Evolutionary conservation across 106 monocot species (phyloP).

Genomic region (Apostasia shenzhenica): DNA sequence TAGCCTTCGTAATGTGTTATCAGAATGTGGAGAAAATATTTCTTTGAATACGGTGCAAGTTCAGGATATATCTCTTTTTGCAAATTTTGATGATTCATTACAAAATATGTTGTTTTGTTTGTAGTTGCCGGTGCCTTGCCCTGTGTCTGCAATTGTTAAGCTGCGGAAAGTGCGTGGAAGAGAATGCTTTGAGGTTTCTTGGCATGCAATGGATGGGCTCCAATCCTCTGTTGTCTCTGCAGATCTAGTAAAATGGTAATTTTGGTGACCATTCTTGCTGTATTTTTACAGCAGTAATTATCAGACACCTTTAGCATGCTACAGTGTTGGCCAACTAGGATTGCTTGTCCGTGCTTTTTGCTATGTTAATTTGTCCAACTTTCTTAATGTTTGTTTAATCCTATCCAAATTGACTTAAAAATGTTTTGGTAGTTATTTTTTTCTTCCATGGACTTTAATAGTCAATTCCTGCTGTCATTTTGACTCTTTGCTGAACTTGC

Average conservation of each 20-base stretch:
- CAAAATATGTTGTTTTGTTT: not conserved
- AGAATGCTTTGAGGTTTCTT: constrained; percentile 75
- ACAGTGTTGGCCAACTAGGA: too few species aligned
- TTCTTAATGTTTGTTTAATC: too few species aligned
- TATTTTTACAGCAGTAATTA: too few species aligned
- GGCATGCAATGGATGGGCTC: constrained; percentile 52
- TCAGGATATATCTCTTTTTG: not conserved
- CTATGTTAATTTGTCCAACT: too few species aligned
- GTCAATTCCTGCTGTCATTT: too few species aligned
- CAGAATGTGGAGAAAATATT: constrained; percentile 32
- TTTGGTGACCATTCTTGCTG: not conserved
- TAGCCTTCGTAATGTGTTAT: constrained; percentile 50
- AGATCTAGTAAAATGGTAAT: constrained; percentile 59
- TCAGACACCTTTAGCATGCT: too few species aligned
- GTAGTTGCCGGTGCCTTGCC: constrained; percentile 72
- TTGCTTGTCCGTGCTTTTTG: too few species aligned
- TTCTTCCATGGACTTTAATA: too few species aligned
- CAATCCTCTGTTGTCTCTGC: constrained; percentile 47
- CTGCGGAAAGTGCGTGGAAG: constrained; percentile 57
- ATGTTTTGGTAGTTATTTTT: too few species aligned
- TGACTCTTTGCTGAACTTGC: too few species aligned
- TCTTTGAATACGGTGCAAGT: constrained; percentile 32
- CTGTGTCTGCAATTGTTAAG: constrained; percentile 63
- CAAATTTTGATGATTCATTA: not conserved
- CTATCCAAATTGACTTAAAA: too few species aligned